Conservation (phyloP, 1,284 basidiomycete species). For the Dichomitus squalens region DNA sequence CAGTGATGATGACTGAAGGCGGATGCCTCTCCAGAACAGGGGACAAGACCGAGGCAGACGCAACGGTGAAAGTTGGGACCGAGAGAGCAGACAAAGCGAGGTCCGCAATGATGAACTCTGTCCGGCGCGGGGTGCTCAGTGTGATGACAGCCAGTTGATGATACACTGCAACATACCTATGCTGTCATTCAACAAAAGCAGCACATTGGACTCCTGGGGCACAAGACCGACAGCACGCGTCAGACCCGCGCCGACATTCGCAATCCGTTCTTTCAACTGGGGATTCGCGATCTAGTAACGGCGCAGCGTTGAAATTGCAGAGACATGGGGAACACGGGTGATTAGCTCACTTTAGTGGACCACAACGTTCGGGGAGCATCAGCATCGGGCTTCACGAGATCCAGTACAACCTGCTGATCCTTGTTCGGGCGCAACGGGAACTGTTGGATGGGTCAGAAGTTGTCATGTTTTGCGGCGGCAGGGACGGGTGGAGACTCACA, state of each 20-base stretch:
- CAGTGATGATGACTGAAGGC: constrained; percentile 70
- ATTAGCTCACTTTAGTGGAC: constrained; percentile 62
- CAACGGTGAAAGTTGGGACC: constrained; percentile 70
- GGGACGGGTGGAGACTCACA: constrained; percentile 43
- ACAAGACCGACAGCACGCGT: constrained; percentile 58
- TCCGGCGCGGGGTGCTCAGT: neutral
- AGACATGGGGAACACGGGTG: neutral
- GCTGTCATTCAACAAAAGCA: constrained; percentile 74
- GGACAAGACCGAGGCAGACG: constrained; percentile 57
- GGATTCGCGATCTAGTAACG: constrained; percentile 65
- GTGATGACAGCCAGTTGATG: neutral
- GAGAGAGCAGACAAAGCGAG: constrained; percentile 73
- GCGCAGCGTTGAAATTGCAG: neutral
- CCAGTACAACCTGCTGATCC: constrained; percentile 65
- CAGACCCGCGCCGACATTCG: constrained; percentile 71
- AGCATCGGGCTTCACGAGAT: constrained; percentile 66
- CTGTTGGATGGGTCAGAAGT: constrained; percentile 39
- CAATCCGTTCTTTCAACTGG: constrained; percentile 62
- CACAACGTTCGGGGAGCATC: constrained; percentile 72
- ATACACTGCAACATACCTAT: constrained; percentile 49
- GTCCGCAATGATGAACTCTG: constrained; percentile 78
- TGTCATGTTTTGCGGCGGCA: neutral
- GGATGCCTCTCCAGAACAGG: constrained; percentile 63
- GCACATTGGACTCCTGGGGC: constrained; percentile 64
- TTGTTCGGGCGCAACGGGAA: constrained; percentile 72